Conservation (phyloP, 2,329 filamentous ascomycete genomes). For the Dryadomyces quercus-mongolicae region DNA sequence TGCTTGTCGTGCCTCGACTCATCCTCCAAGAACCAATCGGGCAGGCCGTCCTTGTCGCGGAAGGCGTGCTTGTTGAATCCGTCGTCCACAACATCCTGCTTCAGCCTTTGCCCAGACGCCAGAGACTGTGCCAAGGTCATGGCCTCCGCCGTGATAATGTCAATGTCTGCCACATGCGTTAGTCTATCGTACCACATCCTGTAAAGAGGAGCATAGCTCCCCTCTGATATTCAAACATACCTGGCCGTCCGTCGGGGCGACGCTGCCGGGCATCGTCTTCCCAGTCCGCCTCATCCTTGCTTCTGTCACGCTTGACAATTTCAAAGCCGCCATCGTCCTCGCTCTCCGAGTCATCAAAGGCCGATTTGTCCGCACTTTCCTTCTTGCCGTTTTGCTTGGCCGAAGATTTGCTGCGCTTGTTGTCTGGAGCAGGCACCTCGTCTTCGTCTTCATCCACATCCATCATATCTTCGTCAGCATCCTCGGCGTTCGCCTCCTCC, state of each 20-base stretch:
- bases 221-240: too few relatives aligned
- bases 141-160: constrained; percentile 98
- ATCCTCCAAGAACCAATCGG: constrained; percentile 97
- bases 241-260: constrained; percentile 48
- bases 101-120: constrained; percentile 72
- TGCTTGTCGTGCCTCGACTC: constrained; percentile 72
- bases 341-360: constrained; percentile 16
- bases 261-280: constrained; percentile 51
- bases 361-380: not conserved
- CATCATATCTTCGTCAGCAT: not conserved
- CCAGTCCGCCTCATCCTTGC: constrained; percentile 38
- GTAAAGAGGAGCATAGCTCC: too few relatives aligned
- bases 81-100: constrained; percentile 73
- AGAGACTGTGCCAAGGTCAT: constrained; percentile 95
- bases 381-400: not conserved
- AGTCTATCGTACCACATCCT: not conserved
- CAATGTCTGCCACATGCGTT: constrained; percentile 53
- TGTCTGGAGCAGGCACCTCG: not conserved
- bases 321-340: constrained; percentile 36
- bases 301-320: constrained; percentile 37
- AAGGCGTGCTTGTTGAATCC: constrained; percentile 88
- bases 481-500: not conserved
- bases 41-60: constrained; percentile 80
- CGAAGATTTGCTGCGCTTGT: not conserved
- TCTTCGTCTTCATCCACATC: constrained; percentile 3